Evolutionary conservation across 768 basidiomycete species (phyloP).

Genomic region (Roridomyces roridus): DNA sequence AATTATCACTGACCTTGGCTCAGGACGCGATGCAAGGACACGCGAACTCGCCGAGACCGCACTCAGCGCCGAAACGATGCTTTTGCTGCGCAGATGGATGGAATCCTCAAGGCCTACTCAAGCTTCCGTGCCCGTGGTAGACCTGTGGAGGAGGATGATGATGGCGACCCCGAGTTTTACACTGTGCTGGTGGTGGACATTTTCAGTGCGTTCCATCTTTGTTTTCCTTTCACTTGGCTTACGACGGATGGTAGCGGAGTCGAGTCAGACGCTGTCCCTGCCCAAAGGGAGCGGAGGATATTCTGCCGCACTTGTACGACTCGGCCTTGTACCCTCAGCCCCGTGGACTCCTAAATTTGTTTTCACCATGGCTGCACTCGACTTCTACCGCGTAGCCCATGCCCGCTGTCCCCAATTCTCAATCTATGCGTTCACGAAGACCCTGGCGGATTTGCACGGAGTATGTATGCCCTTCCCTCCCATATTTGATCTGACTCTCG

Average conservation of each 20-base stretch:
- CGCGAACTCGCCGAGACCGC: neutral
- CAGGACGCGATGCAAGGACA: no score
- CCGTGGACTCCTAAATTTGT: constrained; percentile 8
- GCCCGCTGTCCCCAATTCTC: constrained; percentile 23
- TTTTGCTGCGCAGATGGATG: no score
- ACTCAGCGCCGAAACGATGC: neutral
- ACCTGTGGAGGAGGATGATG: no score
- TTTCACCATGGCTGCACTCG: constrained; percentile 10
- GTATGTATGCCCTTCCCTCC: neutral
- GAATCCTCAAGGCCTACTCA: no score
- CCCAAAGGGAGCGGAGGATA: neutral
- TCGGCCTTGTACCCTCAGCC: constrained; percentile 17
- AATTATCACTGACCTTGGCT: no score
- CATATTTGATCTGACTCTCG: no score
- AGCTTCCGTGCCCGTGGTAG: no score
- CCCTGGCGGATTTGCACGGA: constrained; percentile 25
- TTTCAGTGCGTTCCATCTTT: no score
- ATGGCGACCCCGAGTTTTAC: no score
- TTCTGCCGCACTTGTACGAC: constrained; percentile 8
- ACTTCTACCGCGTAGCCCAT: constrained; percentile 8
- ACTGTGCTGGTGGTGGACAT: no score
- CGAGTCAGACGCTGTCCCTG: neutral
- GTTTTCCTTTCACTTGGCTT: no score
- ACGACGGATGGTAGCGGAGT: no score
- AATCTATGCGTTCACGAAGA: constrained; percentile 27